Conservation (phyloP, 2,329 filamentous ascomycete species). For the Didymella segeticola region DNA sequence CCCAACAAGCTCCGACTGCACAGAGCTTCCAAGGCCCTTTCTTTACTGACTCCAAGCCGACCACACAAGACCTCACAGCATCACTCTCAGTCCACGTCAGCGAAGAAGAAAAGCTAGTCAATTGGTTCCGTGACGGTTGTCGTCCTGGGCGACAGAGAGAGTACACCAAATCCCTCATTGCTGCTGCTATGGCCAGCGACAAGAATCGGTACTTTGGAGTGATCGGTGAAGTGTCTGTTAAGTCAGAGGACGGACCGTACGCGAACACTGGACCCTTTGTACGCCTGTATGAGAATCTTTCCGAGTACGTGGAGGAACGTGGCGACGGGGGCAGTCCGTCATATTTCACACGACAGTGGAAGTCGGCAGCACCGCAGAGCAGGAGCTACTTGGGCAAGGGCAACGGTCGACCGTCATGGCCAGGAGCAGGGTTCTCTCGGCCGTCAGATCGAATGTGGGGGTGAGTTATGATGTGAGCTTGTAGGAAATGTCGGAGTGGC, state of each 20-base stretch:
- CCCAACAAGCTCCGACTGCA: constrained; percentile 35
- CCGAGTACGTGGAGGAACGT: constrained; percentile 48
- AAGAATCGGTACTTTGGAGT: constrained; percentile 19
- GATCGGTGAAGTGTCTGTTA: constrained; percentile 18
- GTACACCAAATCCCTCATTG: constrained; percentile 32
- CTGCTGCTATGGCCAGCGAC: constrained; percentile 21
- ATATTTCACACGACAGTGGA: constrained; percentile 51
- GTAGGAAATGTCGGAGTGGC: too few relatives aligned
- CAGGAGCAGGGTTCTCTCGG: neutral
- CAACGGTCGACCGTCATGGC: neutral
- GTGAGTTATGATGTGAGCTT: neutral
- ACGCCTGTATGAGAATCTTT: constrained; percentile 52
- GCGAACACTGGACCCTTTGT: constrained; percentile 49
- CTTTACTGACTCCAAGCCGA: constrained; percentile 43
- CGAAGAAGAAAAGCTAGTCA: constrained; percentile 47
- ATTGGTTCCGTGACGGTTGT: constrained; percentile 51
- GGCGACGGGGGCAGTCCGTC: constrained; percentile 33
- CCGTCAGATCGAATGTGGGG: neutral
- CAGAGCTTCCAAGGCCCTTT: constrained; percentile 49
- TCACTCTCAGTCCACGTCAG: constrained; percentile 29
- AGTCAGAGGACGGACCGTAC: constrained; percentile 6
- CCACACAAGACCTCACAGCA: constrained; percentile 34
- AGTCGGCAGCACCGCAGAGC: constrained; percentile 48
- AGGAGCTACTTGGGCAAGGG: constrained; percentile 48
- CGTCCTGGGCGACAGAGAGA: constrained; percentile 36